Base-by-base conservation (phyloP, 495 filamentous ascomycete genomes). In the Mytilinidion resinicola region DNA sequence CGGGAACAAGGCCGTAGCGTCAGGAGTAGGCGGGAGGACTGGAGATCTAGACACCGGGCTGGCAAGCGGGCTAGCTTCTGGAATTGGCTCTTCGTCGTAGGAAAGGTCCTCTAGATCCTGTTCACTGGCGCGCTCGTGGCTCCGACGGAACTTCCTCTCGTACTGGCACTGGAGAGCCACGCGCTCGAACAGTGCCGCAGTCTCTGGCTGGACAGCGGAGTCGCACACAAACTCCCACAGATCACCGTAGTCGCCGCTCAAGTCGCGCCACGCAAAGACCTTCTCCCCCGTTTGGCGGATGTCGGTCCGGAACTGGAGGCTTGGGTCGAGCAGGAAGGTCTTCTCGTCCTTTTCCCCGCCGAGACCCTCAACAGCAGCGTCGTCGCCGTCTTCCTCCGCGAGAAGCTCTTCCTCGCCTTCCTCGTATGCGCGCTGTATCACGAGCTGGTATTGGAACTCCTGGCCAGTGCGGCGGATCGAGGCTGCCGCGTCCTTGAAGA, bases 211-310 rank as follows among this genome's bases (percentile, higher is more conserved):
- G 33, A 87, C 82, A 25, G 81, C 81, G 9, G 74, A 68, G 70
- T 96, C 95, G 73, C 92, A 97, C 60, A 97, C 87, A 66, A 97
- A 97, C 71, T 98, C 92, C 76, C 88, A 97, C 12, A 97, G 80
- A 70, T 98, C 93, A 35, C 91, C 92, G 6, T 82, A 77, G 77
- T 97, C 95, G 38, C 93, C 93, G 69, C 90, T 96, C 62, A 96
- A 73, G 69, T 97, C 93, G 46, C 89, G 84, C 93, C 93, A 98
- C 42, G 91, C 91, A 57, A 98, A 80, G 8, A 97, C 85, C 67
- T 85, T 89, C 57, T 88, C 84, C 20, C 84, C 85, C 14, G 84
- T 83, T 48, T 89, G 85, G 53, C 91, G 80, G 54, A 86, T 81
- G 61, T 92, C 87, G 6, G 86, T 86, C 20, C 91, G 85, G 64